phyloP scores from a whole-genome alignment of 768 basidiomycete species.

The Butyriboletus loyo region DNA sequence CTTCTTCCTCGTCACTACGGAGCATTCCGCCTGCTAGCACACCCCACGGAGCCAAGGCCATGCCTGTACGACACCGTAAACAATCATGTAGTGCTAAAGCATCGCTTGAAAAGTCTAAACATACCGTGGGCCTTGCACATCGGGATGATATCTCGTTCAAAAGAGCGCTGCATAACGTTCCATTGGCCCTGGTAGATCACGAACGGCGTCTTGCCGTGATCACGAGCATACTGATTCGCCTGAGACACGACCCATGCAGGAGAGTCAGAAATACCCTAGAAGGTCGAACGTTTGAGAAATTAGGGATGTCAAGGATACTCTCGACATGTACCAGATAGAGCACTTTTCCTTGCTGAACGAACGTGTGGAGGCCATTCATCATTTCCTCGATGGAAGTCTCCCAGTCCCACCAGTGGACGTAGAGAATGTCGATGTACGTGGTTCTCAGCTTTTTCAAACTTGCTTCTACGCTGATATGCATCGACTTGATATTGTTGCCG shows the following conservation, averaged over 20 bases:
- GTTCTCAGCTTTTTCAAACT: conserved; percentile 23
- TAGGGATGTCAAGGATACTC: background rate
- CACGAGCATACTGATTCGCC: conserved; percentile 49
- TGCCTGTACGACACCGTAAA: background rate
- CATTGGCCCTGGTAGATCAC: conserved; percentile 49
- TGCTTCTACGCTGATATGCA: conserved; percentile 38
- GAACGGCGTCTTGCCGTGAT: conserved; percentile 49
- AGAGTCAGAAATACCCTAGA: conserved; percentile 39
- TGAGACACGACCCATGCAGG: conserved; percentile 50
- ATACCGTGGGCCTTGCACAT: conserved; percentile 31
- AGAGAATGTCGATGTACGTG: conserved; percentile 55
- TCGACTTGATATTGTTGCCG: conserved; percentile 48
- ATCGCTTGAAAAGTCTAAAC: background rate
- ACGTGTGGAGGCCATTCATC: conserved; percentile 42
- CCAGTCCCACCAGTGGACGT: conserved; percentile 52
- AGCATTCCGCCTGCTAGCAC: conserved; percentile 31
- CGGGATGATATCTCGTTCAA: conserved; percentile 54
- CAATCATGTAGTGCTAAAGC: background rate
- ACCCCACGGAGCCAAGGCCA: conserved; percentile 37
- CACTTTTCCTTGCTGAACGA: conserved; percentile 43
- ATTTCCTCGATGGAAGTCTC: conserved; percentile 43
- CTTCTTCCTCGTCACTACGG: conserved; percentile 31
- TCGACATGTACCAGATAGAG: conserved; percentile 35
- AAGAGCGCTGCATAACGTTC: conserved; percentile 42
- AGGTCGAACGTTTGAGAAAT: background rate